Base-by-base conservation (phyloP, 2,329 filamentous ascomycete species). In the Colletotrichum sp. region DNA sequence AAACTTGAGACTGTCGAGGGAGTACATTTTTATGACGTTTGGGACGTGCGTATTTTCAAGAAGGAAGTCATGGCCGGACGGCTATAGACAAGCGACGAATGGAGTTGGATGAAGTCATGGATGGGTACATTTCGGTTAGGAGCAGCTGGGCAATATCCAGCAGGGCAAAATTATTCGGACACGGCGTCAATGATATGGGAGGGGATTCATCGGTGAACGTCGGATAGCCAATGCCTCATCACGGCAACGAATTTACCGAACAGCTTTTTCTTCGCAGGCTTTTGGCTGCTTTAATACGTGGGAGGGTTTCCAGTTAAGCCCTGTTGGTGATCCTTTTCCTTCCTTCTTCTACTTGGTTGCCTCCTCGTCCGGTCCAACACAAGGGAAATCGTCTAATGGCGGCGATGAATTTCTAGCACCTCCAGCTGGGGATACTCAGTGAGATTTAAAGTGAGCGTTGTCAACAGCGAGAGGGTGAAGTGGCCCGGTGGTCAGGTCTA, bases 41-140 rank as follows among this genome's bases (percentile, higher is more conserved):
- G 77, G 77, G 89, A 86, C 0, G 86, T 92, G 43, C 86, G 85
- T 76, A 92, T 93, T 66, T 93, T 92, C 77, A 86, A 90, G 78
- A 92, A 91, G 81, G 90, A 92, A 79, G 82, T 92, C 65, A 84
- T 88, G 36, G 77, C 78, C 27, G 88, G 87, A 3, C 81, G 84
- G 27, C 78, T 90, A 32, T 89, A 55, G 62, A 66, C 30, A 43
- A 18, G 65, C 56, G 27, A 62, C 27, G 36, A 70, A 70, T 61
- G 67, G 58, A 70, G 58, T 70, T 70, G 67, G 67, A 70, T 70
- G 67, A 32, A 32, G n/a, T 62, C 48, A 18, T 13, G 34, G 28
- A 56, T 61, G 27, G n/a, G 66, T 61, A 61, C 13, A 32, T 56
- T 48, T 56, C n/a, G 65, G 22, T 56, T 30, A 32, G 61, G 27